Conservation (phyloP, 1,284 basidiomycete genomes). For the Irpex sp. region DNA sequence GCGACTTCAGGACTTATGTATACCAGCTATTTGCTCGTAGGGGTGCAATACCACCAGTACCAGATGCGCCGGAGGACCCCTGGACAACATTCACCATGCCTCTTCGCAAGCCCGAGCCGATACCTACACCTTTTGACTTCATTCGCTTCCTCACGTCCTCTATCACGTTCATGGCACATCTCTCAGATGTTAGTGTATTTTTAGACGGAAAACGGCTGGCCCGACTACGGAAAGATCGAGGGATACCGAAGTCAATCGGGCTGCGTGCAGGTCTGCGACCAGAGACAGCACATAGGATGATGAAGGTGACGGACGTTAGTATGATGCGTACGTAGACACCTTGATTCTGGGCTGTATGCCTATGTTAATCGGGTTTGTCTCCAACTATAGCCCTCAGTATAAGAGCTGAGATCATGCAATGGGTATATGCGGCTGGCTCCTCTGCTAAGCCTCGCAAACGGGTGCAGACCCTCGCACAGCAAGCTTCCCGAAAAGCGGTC, state of each 20-base stretch:
- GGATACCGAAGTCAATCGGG: slow-evolving; percentile 50
- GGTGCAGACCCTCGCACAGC: slow-evolving; percentile 4
- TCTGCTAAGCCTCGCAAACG: slow-evolving; percentile 29
- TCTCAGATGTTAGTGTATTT: slow-evolving; percentile 75
- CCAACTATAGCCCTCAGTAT: slow-evolving; percentile 66
- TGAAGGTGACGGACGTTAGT: slow-evolving; percentile 67
- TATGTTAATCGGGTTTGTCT: not conserved
- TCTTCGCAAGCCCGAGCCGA: slow-evolving; percentile 78
- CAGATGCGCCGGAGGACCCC: slow-evolving; percentile 24
- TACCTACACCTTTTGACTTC: slow-evolving; percentile 85
- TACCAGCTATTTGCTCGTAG: slow-evolving; percentile 72
- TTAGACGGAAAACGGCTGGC: slow-evolving; percentile 80
- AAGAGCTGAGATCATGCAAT: slow-evolving; percentile 79
- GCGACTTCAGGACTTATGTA: not conserved
- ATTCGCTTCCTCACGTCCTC: slow-evolving; percentile 89
- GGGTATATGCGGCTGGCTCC: slow-evolving; percentile 74
- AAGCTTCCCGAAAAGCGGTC: slow-evolving; percentile 30
- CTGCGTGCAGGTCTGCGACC: slow-evolving; percentile 54
- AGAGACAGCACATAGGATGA: slow-evolving; percentile 49
- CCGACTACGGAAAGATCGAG: slow-evolving; percentile 68
- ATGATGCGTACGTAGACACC: slow-evolving; percentile 49
- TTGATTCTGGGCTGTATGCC: not conserved
- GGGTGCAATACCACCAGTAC: slow-evolving; percentile 52
- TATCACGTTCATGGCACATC: slow-evolving; percentile 89
- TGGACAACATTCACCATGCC: slow-evolving; percentile 95